Evolutionary conservation across 768 basidiomycete genomes (phyloP).

Genomic region (Gymnopilus junonius): DNA sequence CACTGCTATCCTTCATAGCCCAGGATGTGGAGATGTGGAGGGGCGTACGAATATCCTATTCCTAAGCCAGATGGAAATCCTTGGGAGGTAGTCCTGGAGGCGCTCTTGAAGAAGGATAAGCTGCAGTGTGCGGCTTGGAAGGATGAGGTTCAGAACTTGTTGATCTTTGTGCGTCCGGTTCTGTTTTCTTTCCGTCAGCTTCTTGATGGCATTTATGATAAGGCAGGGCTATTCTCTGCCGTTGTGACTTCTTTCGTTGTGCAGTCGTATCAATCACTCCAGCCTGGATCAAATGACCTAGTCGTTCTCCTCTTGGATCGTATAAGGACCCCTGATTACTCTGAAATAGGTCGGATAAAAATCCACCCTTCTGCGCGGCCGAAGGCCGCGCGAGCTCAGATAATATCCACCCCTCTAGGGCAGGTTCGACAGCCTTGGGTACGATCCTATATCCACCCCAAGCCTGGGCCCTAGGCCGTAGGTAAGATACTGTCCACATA

Average conservation of each 20-base stretch:
- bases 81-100: slow-evolving; percentile 17
- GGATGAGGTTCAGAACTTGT: slow-evolving; percentile 31
- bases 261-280: slow-evolving; percentile 20
- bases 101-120: slow-evolving; percentile 16
- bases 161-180: slow-evolving; percentile 28
- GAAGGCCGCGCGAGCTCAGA: too few species aligned
- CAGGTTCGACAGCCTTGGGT: too few species aligned
- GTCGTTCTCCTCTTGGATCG: slow-evolving; percentile 11
- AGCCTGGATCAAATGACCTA: slow-evolving; percentile 13
- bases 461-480: too few species aligned
- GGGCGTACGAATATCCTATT: slow-evolving; percentile 9
- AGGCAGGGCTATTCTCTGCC: slow-evolving; percentile 30
- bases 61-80: slow-evolving; percentile 21
- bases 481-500: too few species aligned
- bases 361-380: too few species aligned
- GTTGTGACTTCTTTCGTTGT: slow-evolving; percentile 24
- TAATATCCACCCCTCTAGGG: too few species aligned
- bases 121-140: slow-evolving; percentile 26
- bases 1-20: background rate
- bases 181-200: background rate
- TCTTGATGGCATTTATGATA: background rate
- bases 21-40: slow-evolving; percentile 15
- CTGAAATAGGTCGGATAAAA: too few species aligned
- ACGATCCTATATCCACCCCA: too few species aligned
- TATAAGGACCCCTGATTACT: too few species aligned